Conservation (phyloP, 345 rosid genomes). For the Gossypium mustelinum region DNA sequence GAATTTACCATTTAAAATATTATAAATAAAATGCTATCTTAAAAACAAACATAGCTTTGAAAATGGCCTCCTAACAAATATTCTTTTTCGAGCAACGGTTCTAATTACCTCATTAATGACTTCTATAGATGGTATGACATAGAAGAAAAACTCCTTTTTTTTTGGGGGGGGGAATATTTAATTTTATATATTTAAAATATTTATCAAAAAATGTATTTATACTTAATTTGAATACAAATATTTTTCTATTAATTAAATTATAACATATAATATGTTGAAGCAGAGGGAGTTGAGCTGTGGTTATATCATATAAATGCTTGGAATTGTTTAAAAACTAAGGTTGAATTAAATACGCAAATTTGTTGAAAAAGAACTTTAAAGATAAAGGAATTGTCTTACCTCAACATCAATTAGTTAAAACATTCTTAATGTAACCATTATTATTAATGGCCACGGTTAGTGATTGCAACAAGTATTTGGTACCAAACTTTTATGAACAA, state of each 20-base stretch:
- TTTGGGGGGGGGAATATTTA: too few species aligned
- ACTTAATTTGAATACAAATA: too few species aligned
- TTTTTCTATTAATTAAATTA: too few species aligned
- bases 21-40: neutral
- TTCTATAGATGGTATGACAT: neutral
- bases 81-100: neutral
- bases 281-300: too few species aligned
- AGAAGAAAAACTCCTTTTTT: too few species aligned
- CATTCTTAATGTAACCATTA: slow-evolving; percentile 3
- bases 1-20: too few species aligned
- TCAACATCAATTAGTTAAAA: slow-evolving; percentile 3
- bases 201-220: too few species aligned
- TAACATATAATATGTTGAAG: too few species aligned
- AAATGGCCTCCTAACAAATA: neutral
- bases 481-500: slow-evolving; percentile 1
- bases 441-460: neutral
- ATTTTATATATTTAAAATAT: too few species aligned
- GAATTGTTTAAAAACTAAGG: too few species aligned
- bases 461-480: slow-evolving; percentile 1
- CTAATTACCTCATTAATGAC: neutral
- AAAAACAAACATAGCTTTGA: neutral
- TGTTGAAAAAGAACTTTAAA: neutral
- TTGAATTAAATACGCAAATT: neutral
- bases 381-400: neutral
- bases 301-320: too few species aligned